Evolutionary conservation across 352 stramenopile species (phyloP).

Genomic region (Thraustotheca clavata): DNA sequence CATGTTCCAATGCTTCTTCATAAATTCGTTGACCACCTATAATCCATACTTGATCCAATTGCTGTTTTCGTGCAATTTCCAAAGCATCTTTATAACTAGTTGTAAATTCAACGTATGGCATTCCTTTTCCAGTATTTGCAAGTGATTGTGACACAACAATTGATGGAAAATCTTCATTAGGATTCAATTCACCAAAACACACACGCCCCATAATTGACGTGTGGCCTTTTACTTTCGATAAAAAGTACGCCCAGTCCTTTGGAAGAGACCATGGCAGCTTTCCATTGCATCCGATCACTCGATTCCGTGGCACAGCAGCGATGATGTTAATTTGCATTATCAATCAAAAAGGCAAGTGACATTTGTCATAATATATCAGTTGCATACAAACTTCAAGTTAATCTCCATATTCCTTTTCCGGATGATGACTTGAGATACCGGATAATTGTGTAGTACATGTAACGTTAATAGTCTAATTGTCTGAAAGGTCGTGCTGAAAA

Average conservation of each 20-base stretch:
- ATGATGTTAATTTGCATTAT: constrained; percentile 31
- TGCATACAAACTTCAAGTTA: constrained; percentile 5
- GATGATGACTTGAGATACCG: no score
- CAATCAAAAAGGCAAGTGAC: background rate
- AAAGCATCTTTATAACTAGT: constrained; percentile 11
- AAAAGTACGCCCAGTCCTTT: constrained; percentile 66
- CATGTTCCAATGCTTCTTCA: constrained; percentile 35
- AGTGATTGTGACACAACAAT: constrained; percentile 43
- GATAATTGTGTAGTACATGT: no score
- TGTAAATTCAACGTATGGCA: background rate
- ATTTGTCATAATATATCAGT: no score
- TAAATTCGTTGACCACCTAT: constrained; percentile 53
- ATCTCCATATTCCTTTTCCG: no score
- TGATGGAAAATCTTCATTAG: constrained; percentile 41
- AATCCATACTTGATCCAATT: constrained; percentile 36
- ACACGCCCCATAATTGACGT: constrained; percentile 53
- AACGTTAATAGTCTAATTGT: no score
- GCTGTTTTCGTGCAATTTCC: background rate
- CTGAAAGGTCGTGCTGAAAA: no score
- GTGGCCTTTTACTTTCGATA: constrained; percentile 36
- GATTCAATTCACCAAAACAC: constrained; percentile 45
- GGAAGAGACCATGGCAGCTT: constrained; percentile 51
- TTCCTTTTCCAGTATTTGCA: background rate
- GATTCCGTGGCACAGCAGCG: constrained; percentile 56
- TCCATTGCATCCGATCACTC: constrained; percentile 46